Evolutionary conservation across 225 moss, liverwort and hornwort genomes (phyloP), one percentile per base, ranked within the genome.

Genomic region (Rhytidiadelphus loreus): DNA sequence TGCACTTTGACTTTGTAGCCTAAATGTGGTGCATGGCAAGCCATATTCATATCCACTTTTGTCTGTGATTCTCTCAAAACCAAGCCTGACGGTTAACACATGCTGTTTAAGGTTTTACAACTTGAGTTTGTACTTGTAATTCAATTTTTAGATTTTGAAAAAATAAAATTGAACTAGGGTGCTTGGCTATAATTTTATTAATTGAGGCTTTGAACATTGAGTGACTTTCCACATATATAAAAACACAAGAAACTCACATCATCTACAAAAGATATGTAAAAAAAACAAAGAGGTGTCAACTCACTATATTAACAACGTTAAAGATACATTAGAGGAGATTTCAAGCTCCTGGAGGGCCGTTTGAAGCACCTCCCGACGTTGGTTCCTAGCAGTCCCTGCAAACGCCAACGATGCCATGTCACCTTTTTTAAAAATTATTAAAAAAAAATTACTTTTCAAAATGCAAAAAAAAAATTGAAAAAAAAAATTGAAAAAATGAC

Each of bases 61-160:
- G 6, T 19, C 19, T 35, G 19, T 4, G 0, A 63, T 37, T 37
- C 37, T 37, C 1, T 13, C 2, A 13, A 23, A 22, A 37, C 4
- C 11, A 24, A 69, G 24, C 4, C 0, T 4, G 4, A 39, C 24
- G 24, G 7, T 0, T 15, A 19, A 13, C 0, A 2, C 3, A 1
- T 13, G 25, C 41, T 1, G 1, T 69, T 24, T 14, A 24, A 41
- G 8, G 14, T 4, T 25, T 26, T 2, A 26, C 0, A 43, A 43
- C 16, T 1, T 43, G 0, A 26, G 0, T 15, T 70, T 8, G 14
- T 24, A 25, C 5, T 0, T 0, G 0, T 15, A 70, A 41, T 70
- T 26, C 9, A 26, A 15, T 26, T 1, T 0, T 2, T 8, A 26
- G 1, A 5, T 70, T 70, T 43, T 5, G 0, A 41, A 41, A 25